Conservation (phyloP, 352 stramenopile genomes). For the Phytophthora tentaculata region DNA sequence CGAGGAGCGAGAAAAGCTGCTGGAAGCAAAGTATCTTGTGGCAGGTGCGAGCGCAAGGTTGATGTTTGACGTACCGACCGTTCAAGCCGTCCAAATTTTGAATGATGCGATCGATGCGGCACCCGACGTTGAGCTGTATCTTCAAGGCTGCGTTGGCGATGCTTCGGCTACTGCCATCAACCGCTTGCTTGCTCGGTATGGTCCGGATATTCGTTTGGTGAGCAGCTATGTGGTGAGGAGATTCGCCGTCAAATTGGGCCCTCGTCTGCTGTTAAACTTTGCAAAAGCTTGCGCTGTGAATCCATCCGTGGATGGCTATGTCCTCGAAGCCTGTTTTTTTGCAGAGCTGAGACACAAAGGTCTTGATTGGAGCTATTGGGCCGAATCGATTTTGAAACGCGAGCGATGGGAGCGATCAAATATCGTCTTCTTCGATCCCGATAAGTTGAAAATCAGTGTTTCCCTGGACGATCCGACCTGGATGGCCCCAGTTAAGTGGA, state of each 20-base stretch:
- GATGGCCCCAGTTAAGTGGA: slow-evolving; percentile 10
- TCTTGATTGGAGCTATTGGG: background rate
- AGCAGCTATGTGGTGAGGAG: slow-evolving; percentile 7
- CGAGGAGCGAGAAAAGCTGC: background rate
- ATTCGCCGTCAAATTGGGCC: background rate
- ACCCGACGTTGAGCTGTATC: background rate
- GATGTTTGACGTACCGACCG: slow-evolving; percentile 4
- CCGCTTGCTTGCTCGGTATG: slow-evolving; percentile 2
- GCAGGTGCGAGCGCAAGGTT: slow-evolving; percentile 5
- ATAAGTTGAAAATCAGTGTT: background rate
- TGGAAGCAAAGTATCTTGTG: slow-evolving; percentile 8
- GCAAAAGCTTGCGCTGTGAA: background rate
- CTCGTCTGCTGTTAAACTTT: background rate
- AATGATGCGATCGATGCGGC: background rate
- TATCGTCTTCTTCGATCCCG: slow-evolving; percentile 3
- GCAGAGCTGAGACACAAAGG: background rate
- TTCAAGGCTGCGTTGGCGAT: background rate
- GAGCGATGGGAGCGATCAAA: background rate
- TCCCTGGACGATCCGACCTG: slow-evolving; percentile 1
- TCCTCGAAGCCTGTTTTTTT: slow-evolving; percentile 14
- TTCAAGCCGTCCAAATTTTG: background rate
- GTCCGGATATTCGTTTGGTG: background rate
- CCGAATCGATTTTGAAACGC: background rate
- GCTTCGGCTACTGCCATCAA: background rate
- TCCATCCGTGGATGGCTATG: background rate